Base-by-base conservation (phyloP, 2,329 filamentous ascomycete genomes). In the Diaporthe sp. region DNA sequence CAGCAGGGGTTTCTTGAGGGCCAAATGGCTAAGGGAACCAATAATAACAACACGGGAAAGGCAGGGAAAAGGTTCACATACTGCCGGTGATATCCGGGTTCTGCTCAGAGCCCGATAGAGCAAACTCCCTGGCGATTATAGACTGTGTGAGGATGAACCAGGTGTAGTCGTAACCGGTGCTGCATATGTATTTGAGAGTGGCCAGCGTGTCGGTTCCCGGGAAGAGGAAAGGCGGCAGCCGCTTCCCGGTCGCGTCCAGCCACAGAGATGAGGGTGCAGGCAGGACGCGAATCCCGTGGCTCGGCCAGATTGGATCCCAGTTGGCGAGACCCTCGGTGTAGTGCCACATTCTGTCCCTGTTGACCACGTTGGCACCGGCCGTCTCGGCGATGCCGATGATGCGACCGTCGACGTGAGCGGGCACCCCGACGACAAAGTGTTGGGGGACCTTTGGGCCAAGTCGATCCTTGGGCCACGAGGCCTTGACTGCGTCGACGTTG, bases 331-430 rank as follows among this genome's bases (percentile, higher is more conserved):
- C 90, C 77, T 92, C 90, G 15, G 89, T 92, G 79, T 92, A 92
- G 79, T 92, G 90, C 90, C 90, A 92, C 90, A 92, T 92, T 56
- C 90, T 84, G 78, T 92, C 90, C 65, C 87, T 85, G 81, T 92
- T 92, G 82, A 92, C 85, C 74, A 91, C 78, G 73, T 85, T 83
- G 1, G 88, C 90, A 12, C 90, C 90, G 1, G 83, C 85, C 0
- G 78, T 70, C 79, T 90, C 86, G 2, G 89, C 81, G 68, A 92
- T 91, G 47, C 82, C 86, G 58, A 92, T 87, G 89, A 92, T 91
- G 70, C 89, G 87, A 2, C 90, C 90, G 76, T 92, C 90, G n/a
- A 92, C 90, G 76, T 92, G 89, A 0, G 88, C 89, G 0, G 90
- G 90, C 3, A 92, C 90, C 10, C 90, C 90, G 19, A 91, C 79